Conservation (phyloP, 371 early-diverging fungal genomes). For the Mycotypha africana region DNA sequence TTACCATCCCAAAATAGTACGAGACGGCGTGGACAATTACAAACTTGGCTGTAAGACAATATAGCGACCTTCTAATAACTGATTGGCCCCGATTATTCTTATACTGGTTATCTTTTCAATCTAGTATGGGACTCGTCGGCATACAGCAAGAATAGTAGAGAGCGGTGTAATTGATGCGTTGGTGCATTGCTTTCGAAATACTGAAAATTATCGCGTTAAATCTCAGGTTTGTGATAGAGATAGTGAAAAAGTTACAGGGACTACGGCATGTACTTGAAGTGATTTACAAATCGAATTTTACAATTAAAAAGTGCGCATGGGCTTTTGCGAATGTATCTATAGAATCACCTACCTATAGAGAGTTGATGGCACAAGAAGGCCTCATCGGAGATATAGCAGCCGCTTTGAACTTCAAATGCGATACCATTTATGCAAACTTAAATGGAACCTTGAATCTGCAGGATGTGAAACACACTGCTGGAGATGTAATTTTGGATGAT, state of each 20-base stretch:
- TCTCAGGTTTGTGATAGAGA: slow-evolving; percentile 15
- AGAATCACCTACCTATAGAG: slow-evolving; percentile 16
- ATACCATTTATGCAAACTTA: slow-evolving; percentile 3
- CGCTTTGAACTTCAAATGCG: slow-evolving; percentile 4
- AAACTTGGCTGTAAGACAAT: slow-evolving; percentile 38
- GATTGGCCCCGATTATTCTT: too few species aligned
- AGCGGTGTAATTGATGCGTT: slow-evolving; percentile 28
- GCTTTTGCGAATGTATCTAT: slow-evolving; percentile 19
- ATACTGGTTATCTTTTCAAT: too few species aligned
- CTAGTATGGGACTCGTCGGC: slow-evolving; percentile 31
- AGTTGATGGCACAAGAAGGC: slow-evolving; percentile 8
- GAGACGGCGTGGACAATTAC: slow-evolving; percentile 46
- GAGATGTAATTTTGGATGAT: neutral
- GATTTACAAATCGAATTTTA: neutral
- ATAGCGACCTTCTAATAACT: too few species aligned
- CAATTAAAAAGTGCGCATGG: slow-evolving; percentile 15
- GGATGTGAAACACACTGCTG: neutral
- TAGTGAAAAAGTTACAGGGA: too few species aligned
- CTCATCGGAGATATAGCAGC: slow-evolving; percentile 9
- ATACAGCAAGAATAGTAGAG: slow-evolving; percentile 25
- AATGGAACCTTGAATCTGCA: slow-evolving; percentile 2
- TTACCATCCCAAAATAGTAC: too few species aligned
- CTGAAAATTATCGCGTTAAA: slow-evolving; percentile 5
- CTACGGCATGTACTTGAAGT: too few species aligned
- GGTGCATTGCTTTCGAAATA: slow-evolving; percentile 7